These are phyloP conservation scores for Fonsecaea pugnacius DNA, from an alignment of 2,329 filamentous ascomycete genomes.

Conservation along the genomic window DNA sequence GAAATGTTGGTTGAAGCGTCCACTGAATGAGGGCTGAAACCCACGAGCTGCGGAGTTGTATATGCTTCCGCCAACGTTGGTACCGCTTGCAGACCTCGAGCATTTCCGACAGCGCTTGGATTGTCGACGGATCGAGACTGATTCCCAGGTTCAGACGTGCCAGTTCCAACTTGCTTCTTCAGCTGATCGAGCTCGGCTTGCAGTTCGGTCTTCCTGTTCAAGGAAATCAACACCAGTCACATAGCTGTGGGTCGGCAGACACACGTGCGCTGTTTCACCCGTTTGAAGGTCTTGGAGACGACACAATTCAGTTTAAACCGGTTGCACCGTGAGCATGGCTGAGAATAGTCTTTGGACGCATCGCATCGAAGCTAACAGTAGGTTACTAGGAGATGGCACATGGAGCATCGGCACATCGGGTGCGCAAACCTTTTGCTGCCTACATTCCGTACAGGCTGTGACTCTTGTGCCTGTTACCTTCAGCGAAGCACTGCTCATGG, in stretches of 20 bases:
- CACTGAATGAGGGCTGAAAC: background rate
- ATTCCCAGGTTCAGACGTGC: background rate
- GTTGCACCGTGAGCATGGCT: slow-evolving; percentile 25
- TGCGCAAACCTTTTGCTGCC: slow-evolving; percentile 65
- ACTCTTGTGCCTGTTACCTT: slow-evolving; percentile 21
- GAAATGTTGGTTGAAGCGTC: background rate
- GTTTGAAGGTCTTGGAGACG: slow-evolving; percentile 20
- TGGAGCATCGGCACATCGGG: background rate
- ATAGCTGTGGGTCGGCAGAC: background rate
- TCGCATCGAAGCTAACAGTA: slow-evolving; percentile 25
- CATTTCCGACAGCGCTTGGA: background rate
- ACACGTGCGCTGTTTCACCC: slow-evolving; percentile 26
- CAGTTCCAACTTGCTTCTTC: slow-evolving; percentile 12
- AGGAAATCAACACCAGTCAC: slow-evolving; percentile 5
- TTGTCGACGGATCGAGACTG: background rate
- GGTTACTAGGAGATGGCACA: background rate
- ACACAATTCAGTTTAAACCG: slow-evolving; percentile 21
- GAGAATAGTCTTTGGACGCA: slow-evolving; percentile 22
- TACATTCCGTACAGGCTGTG: slow-evolving; percentile 68
- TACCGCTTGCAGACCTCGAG: background rate
- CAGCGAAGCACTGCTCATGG: slow-evolving; percentile 15
- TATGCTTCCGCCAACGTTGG: background rate
- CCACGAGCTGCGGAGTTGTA: slow-evolving; percentile 1
- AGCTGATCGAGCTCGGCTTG: slow-evolving; percentile 24
- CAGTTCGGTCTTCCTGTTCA: slow-evolving; percentile 33